Conservation (phyloP, 2,329 filamentous ascomycete species). For the Epichloe coenophiala region DNA sequence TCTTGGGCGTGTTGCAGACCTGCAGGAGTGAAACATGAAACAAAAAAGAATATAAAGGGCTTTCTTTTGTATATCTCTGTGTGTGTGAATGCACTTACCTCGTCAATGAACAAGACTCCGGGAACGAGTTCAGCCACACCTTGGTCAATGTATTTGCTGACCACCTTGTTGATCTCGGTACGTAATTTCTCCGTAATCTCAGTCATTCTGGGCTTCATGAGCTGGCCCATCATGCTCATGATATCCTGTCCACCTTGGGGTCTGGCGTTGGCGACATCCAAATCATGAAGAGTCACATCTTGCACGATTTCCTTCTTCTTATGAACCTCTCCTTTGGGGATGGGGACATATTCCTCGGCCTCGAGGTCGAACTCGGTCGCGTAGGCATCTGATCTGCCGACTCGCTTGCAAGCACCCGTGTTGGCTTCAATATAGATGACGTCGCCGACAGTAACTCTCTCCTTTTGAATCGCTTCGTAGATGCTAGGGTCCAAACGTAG, state of each 20-base stretch:
- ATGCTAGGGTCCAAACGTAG: slow-evolving; percentile 92
- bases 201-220: slow-evolving; percentile 99
- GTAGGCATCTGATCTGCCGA: slow-evolving; percentile 91
- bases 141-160: slow-evolving; percentile 97
- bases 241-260: slow-evolving; percentile 97
- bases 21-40: slow-evolving; percentile 1
- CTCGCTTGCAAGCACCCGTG: slow-evolving; percentile 93
- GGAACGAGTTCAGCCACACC: slow-evolving; percentile 96
- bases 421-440: slow-evolving; percentile 99
- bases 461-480: slow-evolving; percentile 98
- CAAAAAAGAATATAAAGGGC: background rate
- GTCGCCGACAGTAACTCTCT: slow-evolving; percentile 88
- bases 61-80: background rate
- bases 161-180: slow-evolving; percentile 95
- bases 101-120: slow-evolving; percentile 95
- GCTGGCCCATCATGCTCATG: slow-evolving; percentile 99
- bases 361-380: slow-evolving; percentile 97
- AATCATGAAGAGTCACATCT: slow-evolving; percentile 91
- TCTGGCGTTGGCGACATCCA: slow-evolving; percentile 89
- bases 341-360: slow-evolving; percentile 96
- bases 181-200: slow-evolving; percentile 98
- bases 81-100: slow-evolving; percentile 44
- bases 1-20: background rate
- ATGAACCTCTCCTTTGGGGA: slow-evolving; percentile 97
- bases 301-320: slow-evolving; percentile 99